Conservation (phyloP, 1,139 yeast species). For the Saccharomyces hybrid region DNA sequence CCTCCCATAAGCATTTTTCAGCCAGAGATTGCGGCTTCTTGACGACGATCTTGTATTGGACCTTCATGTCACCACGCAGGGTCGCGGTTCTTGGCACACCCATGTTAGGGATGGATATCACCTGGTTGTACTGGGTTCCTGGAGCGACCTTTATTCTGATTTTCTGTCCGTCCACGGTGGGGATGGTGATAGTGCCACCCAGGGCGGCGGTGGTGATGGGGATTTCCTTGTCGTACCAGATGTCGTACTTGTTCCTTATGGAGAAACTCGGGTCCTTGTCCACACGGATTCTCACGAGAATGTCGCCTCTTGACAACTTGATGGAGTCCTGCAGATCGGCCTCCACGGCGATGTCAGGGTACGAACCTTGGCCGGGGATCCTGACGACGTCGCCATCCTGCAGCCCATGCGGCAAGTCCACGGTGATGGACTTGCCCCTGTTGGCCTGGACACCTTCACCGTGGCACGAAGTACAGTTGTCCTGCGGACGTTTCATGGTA, state of each 20-base stretch:
- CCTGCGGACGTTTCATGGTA: slow-evolving; percentile 58
- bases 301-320: slow-evolving; percentile 71
- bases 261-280: slow-evolving; percentile 63
- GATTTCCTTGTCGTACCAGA: slow-evolving; percentile 57
- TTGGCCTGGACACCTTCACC: slow-evolving; percentile 77
- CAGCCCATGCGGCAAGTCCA: slow-evolving; percentile 85
- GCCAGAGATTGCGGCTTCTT: slow-evolving; percentile 75
- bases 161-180: slow-evolving; percentile 72
- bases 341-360: slow-evolving; percentile 67
- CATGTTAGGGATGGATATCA: slow-evolving; percentile 70
- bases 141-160: slow-evolving; percentile 76
- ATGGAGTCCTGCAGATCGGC: slow-evolving; percentile 37
- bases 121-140: slow-evolving; percentile 76
- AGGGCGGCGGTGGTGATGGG: slow-evolving; percentile 95
- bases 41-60: slow-evolving; percentile 64
- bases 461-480: slow-evolving; percentile 73
- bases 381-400: slow-evolving; percentile 81
- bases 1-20: slow-evolving; percentile 87
- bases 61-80: slow-evolving; percentile 71
- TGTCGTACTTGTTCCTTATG: slow-evolving; percentile 44
- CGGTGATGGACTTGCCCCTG: slow-evolving; percentile 56
- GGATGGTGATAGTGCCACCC: slow-evolving; percentile 85
- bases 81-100: slow-evolving; percentile 57
- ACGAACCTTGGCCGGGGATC: slow-evolving; percentile 85
- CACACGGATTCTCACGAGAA: slow-evolving; percentile 74